Evolutionary conservation across 257 asterid species (phyloP).

Genomic region (Paraleonurus japonicus): DNA sequence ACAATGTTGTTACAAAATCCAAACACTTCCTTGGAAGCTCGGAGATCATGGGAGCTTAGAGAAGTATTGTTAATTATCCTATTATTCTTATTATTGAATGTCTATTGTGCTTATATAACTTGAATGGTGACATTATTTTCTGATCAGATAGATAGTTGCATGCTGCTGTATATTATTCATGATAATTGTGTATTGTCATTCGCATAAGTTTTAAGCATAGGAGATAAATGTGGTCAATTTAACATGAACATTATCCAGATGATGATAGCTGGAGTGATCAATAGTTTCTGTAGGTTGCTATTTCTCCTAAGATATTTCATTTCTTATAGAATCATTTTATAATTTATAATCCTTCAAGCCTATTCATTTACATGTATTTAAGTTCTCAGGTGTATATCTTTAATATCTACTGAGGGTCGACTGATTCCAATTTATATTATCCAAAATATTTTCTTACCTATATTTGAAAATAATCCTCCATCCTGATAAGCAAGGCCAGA

Average conservation of each 20-base stretch:
- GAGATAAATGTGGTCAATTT: constrained; percentile 1
- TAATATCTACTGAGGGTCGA: not conserved
- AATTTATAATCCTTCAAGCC: not conserved
- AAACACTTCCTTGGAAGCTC: constrained; percentile 4
- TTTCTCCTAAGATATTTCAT: not conserved
- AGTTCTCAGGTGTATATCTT: not conserved
- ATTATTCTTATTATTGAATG: not conserved
- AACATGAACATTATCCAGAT: not conserved
- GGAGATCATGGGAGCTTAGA: not conserved
- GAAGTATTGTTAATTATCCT: constrained; percentile 23
- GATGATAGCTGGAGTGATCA: not conserved
- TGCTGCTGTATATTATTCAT: not conserved
- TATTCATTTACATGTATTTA: not conserved
- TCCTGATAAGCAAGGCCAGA: not conserved
- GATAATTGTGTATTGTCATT: not conserved
- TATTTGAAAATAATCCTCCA: not conserved
- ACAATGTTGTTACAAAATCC: not conserved
- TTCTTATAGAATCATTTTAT: not conserved
- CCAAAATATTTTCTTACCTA: not conserved
- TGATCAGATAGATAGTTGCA: constrained; percentile 1
- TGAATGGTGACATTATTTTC: not conserved
- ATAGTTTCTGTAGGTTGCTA: not conserved
- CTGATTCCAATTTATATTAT: not conserved
- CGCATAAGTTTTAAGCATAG: not conserved
- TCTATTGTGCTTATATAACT: not conserved